These are phyloP conservation scores for Solanum sejunctum DNA, from an alignment of 257 asterid genomes.

Conservation along the genomic window DNA sequence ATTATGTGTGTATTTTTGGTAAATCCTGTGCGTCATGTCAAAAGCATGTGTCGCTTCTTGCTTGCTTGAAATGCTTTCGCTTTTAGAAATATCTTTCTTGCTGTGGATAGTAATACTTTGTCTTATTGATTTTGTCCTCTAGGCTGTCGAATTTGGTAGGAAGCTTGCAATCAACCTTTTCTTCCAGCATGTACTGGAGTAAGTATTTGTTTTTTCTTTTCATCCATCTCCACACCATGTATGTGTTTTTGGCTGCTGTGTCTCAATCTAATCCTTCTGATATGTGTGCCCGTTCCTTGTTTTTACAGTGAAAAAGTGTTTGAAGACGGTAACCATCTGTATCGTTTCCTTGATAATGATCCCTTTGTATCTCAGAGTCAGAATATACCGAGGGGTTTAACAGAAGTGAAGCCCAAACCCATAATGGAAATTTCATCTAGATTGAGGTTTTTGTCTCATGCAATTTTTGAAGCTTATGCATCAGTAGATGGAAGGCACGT, in stretches of 20 bases:
- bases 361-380: slow-evolving; percentile 68
- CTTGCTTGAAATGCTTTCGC: background rate
- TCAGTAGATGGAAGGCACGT: slow-evolving; percentile 66
- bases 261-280: background rate
- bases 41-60: background rate
- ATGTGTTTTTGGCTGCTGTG: background rate
- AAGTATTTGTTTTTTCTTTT: slow-evolving; percentile 21
- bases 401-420: slow-evolving; percentile 70
- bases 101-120: background rate
- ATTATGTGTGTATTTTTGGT: background rate
- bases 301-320: slow-evolving; percentile 52
- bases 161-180: slow-evolving; percentile 67
- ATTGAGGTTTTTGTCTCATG: slow-evolving; percentile 47
- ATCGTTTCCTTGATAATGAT: slow-evolving; percentile 79
- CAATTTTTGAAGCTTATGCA: slow-evolving; percentile 75
- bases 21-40: background rate
- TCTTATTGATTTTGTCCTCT: slow-evolving; percentile 9
- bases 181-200: slow-evolving; percentile 62
- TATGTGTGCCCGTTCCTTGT: background rate
- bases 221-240: background rate
- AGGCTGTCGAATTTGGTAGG: slow-evolving; percentile 90
- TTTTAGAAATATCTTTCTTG: background rate
- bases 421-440: slow-evolving; percentile 65
- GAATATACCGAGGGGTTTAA: slow-evolving; percentile 81
- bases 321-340: slow-evolving; percentile 69